Percentiles rank a stretch among this genome's conserved stretches.
Evolutionary conservation across 257 asterid species (phyloP).

Genomic region (Cordia subcordata): DNA sequence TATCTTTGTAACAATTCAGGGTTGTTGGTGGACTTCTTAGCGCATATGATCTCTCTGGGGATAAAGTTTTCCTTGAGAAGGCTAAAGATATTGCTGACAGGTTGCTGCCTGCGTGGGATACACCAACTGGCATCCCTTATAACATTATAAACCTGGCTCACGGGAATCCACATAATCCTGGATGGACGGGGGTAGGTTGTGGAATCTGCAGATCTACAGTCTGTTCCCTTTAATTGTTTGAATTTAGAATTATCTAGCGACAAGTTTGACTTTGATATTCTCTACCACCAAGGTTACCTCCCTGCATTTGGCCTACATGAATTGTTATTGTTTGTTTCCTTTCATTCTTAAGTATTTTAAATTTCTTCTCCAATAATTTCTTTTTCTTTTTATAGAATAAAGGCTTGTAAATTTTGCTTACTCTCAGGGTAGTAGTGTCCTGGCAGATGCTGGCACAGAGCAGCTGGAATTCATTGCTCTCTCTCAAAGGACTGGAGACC

Average conservation of each 20-base stretch:
- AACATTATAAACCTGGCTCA: slow-evolving; percentile 80
- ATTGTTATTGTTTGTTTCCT: no score
- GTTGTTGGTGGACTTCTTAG: slow-evolving; percentile 99
- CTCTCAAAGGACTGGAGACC: slow-evolving; percentile 90
- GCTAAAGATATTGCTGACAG: slow-evolving; percentile 95
- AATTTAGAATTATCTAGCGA: neutral
- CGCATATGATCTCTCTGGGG: slow-evolving; percentile 93
- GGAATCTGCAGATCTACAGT: neutral
- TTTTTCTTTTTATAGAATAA: slow-evolving; percentile 7
- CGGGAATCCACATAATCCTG: slow-evolving; percentile 96
- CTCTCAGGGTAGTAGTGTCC: slow-evolving; percentile 87
- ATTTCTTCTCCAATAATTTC: slow-evolving; percentile 4
- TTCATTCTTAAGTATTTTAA: neutral
- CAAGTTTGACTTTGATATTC: no score
- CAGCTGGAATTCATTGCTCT: slow-evolving; percentile 99
- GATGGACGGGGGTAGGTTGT: slow-evolving; percentile 94
- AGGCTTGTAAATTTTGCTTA: slow-evolving; percentile 14
- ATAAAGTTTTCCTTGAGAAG: slow-evolving; percentile 85
- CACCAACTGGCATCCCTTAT: slow-evolving; percentile 92
- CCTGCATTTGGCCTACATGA: no score
- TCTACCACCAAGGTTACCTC: no score
- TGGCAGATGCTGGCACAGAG: slow-evolving; percentile 98
- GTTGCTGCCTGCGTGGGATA: slow-evolving; percentile 96
- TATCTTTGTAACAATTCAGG: slow-evolving; percentile 50
- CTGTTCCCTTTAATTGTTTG: neutral